A percentile compares a stretch with the other conserved stretches of the same genome.
These are phyloP conservation scores for Mentha longifolia DNA, from an alignment of 257 asterid species.

Conservation along the genomic window DNA sequence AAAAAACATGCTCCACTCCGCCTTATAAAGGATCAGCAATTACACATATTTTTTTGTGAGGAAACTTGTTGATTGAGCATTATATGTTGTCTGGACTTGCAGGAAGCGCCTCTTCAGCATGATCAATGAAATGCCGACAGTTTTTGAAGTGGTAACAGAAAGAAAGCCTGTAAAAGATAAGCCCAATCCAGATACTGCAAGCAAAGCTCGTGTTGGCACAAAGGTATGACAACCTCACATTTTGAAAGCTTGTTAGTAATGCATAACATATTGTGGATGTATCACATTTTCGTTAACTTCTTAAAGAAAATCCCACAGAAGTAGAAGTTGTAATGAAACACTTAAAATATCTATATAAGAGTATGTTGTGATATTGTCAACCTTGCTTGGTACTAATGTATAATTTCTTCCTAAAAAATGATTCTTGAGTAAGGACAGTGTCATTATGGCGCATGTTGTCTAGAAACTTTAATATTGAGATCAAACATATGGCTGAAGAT, in stretches of 20 bases:
- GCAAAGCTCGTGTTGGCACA: slow-evolving; percentile 81
- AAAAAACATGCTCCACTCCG: not conserved
- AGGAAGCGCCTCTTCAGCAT: slow-evolving; percentile 96
- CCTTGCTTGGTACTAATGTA: not conserved
- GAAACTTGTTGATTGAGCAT: slow-evolving; percentile 14
- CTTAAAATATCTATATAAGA: not conserved
- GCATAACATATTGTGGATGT: not conserved
- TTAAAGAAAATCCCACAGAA: too few relatives aligned
- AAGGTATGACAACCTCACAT: slow-evolving; percentile 55
- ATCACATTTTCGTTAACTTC: not conserved
- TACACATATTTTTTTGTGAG: not conserved
- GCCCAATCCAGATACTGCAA: slow-evolving; percentile 87
- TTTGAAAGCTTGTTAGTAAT: not conserved
- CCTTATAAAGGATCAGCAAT: not conserved
- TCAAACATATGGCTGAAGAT: slow-evolving; percentile 1
- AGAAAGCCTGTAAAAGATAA: slow-evolving; percentile 85
- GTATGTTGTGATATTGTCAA: too few relatives aligned
- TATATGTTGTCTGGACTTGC: slow-evolving; percentile 28
- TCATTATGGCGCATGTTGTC: not conserved
- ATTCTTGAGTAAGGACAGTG: not conserved
- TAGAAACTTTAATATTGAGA: slow-evolving; percentile 10
- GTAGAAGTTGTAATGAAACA: not conserved
- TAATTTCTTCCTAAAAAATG: not conserved
- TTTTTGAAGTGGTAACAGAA: slow-evolving; percentile 86
- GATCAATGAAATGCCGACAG: slow-evolving; percentile 86